A percentile compares a stretch with the other conserved stretches of the same genome.
Conservation (phyloP, 75 land plant species). For the Cunninghamia lanceolata region DNA sequence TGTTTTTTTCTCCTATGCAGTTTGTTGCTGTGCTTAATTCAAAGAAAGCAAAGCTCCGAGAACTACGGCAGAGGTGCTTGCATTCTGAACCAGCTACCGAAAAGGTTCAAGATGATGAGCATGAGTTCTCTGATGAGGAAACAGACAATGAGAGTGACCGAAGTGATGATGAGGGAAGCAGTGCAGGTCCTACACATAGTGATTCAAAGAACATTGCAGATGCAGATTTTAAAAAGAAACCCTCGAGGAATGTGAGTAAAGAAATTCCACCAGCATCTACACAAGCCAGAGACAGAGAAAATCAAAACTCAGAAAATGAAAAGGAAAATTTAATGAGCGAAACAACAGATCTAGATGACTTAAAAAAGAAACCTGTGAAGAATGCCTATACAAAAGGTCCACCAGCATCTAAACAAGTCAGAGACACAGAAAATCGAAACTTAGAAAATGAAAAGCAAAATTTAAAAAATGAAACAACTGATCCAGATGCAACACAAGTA, state of each 20-base stretch:
- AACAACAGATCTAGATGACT: constrained; percentile 12
- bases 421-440: not conserved
- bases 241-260: not conserved
- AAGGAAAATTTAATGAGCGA: not conserved
- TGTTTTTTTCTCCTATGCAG: constrained; percentile 26
- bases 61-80: constrained; percentile 57
- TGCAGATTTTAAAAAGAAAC: not conserved
- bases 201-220: not conserved
- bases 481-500: constrained; percentile 19
- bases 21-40: constrained; percentile 79
- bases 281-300: not conserved
- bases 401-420: not conserved
- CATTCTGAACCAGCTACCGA: constrained; percentile 19
- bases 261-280: not conserved
- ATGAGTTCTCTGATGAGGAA: constrained; percentile 33
- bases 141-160: constrained; percentile 15
- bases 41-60: constrained; percentile 75
- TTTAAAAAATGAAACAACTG: not conserved
- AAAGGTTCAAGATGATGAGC: constrained; percentile 24
- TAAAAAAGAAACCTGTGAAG: not conserved
- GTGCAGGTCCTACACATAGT: not conserved
- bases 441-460: not conserved
- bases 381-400: not conserved
- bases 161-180: constrained; percentile 7
- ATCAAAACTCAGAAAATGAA: not conserved